These are phyloP conservation scores for Clarireedia paspali DNA, from an alignment of 2,329 filamentous ascomycete genomes.

Conservation along the genomic window DNA sequence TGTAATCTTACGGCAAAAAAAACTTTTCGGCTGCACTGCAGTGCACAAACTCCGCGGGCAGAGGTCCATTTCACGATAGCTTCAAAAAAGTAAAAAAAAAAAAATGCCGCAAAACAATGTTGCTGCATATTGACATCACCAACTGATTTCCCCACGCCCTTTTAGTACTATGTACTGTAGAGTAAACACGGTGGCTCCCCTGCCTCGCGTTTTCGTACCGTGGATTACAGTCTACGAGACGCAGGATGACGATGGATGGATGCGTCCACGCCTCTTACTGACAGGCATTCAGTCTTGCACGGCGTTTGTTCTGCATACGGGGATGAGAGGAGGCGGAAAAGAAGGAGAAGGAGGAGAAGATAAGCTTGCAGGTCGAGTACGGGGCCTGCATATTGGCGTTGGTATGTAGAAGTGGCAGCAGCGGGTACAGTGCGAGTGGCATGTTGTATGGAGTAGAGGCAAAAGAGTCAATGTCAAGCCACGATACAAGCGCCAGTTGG, in stretches of 20 bases:
- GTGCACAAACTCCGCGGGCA: neutral
- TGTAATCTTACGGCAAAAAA: neutral
- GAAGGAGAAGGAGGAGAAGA: too few relatives aligned
- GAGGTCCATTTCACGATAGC: slow-evolving; percentile 1
- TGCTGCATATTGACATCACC: slow-evolving; percentile 4
- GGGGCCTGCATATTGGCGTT: too few relatives aligned
- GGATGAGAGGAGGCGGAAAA: too few relatives aligned
- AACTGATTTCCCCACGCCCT: neutral
- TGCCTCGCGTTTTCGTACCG: neutral
- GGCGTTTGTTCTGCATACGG: neutral
- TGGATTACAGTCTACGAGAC: neutral
- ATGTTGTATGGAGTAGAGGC: too few relatives aligned
- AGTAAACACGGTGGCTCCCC: too few relatives aligned
- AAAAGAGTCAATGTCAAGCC: neutral
- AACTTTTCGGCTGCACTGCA: too few relatives aligned
- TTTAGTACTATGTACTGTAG: neutral
- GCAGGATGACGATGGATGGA: neutral
- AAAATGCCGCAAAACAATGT: too few relatives aligned
- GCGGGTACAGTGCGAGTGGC: too few relatives aligned
- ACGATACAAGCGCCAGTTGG: neutral
- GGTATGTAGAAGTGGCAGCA: too few relatives aligned
- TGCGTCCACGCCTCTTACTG: neutral
- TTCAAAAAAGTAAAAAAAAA: neutral
- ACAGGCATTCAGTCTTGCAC: neutral
- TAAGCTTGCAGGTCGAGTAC: too few relatives aligned